These are phyloP conservation scores for Pestalotiopsis sp. DNA, from an alignment of 2,329 filamentous ascomycete species.

Conservation along the genomic window DNA sequence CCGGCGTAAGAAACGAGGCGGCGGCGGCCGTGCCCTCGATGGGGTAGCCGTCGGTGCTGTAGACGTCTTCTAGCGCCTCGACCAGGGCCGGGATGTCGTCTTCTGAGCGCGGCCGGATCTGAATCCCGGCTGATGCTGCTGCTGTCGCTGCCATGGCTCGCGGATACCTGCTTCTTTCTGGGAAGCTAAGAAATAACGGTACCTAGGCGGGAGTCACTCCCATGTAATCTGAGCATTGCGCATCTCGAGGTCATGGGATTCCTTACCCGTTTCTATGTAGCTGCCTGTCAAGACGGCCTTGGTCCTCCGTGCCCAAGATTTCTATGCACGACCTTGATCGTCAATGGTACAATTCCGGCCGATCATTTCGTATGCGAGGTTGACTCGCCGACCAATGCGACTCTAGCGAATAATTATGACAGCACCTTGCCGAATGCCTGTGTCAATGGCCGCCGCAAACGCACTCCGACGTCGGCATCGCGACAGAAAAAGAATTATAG, in stretches of 20 bases:
- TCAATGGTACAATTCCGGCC: neutral
- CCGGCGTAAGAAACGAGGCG: neutral
- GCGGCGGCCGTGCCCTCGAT: constrained; percentile 16
- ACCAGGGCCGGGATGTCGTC: constrained; percentile 19
- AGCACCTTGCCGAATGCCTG: neutral
- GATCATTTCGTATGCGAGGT: neutral
- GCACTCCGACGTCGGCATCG: neutral
- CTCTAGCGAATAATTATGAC: neutral
- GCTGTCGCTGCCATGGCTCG: neutral
- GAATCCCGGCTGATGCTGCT: neutral
- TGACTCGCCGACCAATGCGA: neutral
- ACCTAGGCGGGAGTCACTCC: neutral
- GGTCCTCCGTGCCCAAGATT: neutral
- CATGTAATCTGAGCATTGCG: neutral
- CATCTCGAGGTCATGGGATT: neutral
- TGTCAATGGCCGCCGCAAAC: neutral
- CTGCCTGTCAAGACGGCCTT: neutral
- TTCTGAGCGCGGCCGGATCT: constrained; percentile 21
- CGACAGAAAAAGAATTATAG: neutral
- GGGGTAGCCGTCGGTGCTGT: constrained; percentile 23
- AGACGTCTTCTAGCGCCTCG: constrained; percentile 20
- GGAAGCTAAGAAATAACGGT: neutral
- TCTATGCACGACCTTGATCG: neutral
- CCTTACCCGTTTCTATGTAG: neutral
- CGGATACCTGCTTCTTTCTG: neutral